Base-by-base conservation (phyloP, 192 early-diverging fungal species). In the Backusella macrospora region DNA sequence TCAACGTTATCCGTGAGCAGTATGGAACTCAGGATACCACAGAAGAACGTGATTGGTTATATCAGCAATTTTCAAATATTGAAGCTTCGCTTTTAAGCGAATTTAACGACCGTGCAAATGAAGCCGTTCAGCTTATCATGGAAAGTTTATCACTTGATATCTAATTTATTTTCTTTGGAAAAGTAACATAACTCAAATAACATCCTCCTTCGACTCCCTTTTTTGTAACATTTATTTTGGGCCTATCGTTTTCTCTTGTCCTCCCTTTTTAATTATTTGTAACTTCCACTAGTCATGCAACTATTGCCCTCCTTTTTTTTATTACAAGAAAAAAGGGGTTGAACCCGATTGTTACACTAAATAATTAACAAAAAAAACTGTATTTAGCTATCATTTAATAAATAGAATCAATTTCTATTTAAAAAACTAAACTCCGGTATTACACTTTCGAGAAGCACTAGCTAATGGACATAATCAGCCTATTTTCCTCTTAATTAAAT, bases 251-350 rank as follows among this genome's bases (percentile, higher is more conserved):
- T 34, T 23, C 52, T 59, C 21, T 59, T 13, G 8, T 12, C 21
- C 52, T 59, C 52, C 52, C 52, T 59, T 59, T 59, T 59, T 59
- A 59, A 59, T 59, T 59, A 59, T 59, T 52, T 59, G 52, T 59
- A 59, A 26, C 21, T 59, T 59, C 26, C 21, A 26, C 21, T 52
- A 21, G 18, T 21, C n/a, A 52, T 23, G 29, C 29, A 23, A n/a
- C n/a, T 23, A 3, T 26, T 59, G 7, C 26, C 52, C n/a, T 21
- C 52, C 13, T 49, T 59, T 12, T 23, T 34, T 34, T 34, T 34
- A 34, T 34, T 34, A 34, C 29, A 34, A 34, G 29, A 26, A 23
- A 10, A 55, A 55, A 59, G 52, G 52, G 26, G 52, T 59, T 12
- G 52, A 59, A 21, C 21, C 52, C 52, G 21, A 59, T 3, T 59